Conservation (phyloP, 495 filamentous ascomycete genomes). For the Neurospora sp. region DNA sequence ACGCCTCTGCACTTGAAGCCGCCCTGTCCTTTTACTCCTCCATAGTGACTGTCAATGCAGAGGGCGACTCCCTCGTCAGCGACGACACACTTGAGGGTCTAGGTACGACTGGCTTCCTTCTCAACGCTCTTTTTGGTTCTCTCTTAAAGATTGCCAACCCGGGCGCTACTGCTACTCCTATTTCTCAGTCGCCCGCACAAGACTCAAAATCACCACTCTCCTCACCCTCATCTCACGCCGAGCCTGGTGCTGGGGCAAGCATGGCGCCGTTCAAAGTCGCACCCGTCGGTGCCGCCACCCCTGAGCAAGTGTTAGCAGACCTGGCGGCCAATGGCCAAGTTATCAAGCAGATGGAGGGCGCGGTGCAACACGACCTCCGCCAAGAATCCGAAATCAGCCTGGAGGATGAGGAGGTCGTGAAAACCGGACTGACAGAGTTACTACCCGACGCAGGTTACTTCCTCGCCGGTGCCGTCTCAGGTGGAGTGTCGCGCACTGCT, state of each 20-base stretch:
- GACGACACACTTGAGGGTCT: constrained; percentile 81
- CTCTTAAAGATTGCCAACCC: constrained; percentile 47
- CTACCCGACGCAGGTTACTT: constrained; percentile 83
- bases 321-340: constrained; percentile 1
- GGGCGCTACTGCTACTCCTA: constrained; percentile 1
- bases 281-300: background rate
- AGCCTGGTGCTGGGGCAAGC: constrained; percentile 8
- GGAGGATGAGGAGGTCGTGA: constrained; percentile 22
- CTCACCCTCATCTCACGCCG: background rate
- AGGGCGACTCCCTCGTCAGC: constrained; percentile 88
- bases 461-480: constrained; percentile 84
- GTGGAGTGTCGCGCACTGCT: constrained; percentile 81
- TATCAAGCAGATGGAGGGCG: constrained; percentile 8
- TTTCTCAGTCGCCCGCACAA: background rate
- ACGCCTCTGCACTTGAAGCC: constrained; percentile 60
- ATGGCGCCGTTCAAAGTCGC: background rate
- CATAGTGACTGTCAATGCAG: constrained; percentile 79
- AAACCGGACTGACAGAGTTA: constrained; percentile 41
- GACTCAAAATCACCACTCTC: background rate
- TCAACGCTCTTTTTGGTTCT: constrained; percentile 53
- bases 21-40: constrained; percentile 88
- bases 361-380: constrained; percentile 13
- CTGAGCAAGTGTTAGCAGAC: constrained; percentile 6
- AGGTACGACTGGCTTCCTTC: constrained; percentile 86
- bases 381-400: constrained; percentile 13